Percentiles rank a stretch among this genome's conserved stretches.
phyloP scores from a whole-genome alignment of 169 alveolate species.

The Plasmodium gaboni region DNA sequence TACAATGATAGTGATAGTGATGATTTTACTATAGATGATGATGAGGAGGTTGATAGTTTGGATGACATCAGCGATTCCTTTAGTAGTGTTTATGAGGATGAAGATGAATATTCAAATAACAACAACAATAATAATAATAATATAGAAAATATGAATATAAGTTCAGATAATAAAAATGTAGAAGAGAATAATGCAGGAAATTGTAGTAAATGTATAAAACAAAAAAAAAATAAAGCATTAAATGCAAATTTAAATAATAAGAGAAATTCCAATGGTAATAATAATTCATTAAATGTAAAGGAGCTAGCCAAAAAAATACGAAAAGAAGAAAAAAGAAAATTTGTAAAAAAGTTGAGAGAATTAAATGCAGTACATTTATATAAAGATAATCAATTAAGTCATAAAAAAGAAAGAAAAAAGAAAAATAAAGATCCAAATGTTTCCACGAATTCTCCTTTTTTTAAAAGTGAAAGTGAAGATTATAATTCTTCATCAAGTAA shows the following conservation, averaged over 20 bases:
- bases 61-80: background rate
- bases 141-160: background rate
- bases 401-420: slow-evolving; percentile 1
- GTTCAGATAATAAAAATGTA: background rate
- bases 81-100: background rate
- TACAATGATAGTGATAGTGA: slow-evolving; percentile 16
- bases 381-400: background rate
- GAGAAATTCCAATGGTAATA: too few relatives aligned
- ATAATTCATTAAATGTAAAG: slow-evolving; percentile 7
- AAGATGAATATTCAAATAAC: background rate
- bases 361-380: slow-evolving; percentile 4
- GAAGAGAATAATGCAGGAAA: slow-evolving; percentile 2
- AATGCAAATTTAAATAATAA: background rate
- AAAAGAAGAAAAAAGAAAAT: slow-evolving; percentile 45
- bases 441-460: slow-evolving; percentile 5
- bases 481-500: slow-evolving; percentile 43
- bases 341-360: slow-evolving; percentile 25
- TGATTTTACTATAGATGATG: slow-evolving; percentile 1
- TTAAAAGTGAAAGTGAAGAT: slow-evolving; percentile 59
- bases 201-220: slow-evolving; percentile 51
- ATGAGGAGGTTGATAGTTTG: slow-evolving; percentile 1
- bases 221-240: background rate
- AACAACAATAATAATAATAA: background rate
- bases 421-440: slow-evolving; percentile 14
- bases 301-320: slow-evolving; percentile 49